Base-by-base conservation (phyloP, 1,139 yeast genomes). In the Yamadazyma songkhlaensis region DNA sequence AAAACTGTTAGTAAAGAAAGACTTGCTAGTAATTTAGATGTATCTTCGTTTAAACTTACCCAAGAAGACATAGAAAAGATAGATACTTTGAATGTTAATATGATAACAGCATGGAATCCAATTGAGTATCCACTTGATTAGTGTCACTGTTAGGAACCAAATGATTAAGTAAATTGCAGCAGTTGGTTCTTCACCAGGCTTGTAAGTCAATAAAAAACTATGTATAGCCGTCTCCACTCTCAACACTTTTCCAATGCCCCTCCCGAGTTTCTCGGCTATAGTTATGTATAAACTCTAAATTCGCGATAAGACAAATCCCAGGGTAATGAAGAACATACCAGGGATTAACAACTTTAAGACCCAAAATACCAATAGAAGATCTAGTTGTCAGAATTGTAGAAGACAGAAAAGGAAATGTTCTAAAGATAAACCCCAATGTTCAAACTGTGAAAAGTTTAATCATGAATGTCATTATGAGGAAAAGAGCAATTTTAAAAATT, bases 1-100 rank as follows among this genome's bases (percentile, higher is more conserved):
- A 63, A 62, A 40, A 57, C 67, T 7, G 50, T 51, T 29, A 57
- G 60, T 1, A 41, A 46, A 1, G 35, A 47, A 6, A 48, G 67
- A 35, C 49, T 61, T 32, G 42, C 37, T 26, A 47, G 49, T 70
- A 62, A 63, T 53, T 49, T 74, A 27, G 61, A 65, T 20, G 72
- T 75, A 9, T 64, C 57, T 44, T 66, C 61, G 35, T 77, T 81
- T 49, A 74, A 70, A 38, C 57, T 83, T 32, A 56, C 70, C 1
- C 54, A 50, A 1, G 70, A 62, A 27, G 81, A 77, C 39, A 57
- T 79, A 7, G 38, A 22, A 21, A 20, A 4, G 9, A 11, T 37
- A 9, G 34, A 37, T 21, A 3, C 31, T 34, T 12, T n/a, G 4
- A 27, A 40, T 25, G 36, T 15, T 21, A 8, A 29, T 27, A 12